Evolutionary conservation across 1,284 basidiomycete genomes (phyloP).

Genomic region (Cerrena zonata): DNA sequence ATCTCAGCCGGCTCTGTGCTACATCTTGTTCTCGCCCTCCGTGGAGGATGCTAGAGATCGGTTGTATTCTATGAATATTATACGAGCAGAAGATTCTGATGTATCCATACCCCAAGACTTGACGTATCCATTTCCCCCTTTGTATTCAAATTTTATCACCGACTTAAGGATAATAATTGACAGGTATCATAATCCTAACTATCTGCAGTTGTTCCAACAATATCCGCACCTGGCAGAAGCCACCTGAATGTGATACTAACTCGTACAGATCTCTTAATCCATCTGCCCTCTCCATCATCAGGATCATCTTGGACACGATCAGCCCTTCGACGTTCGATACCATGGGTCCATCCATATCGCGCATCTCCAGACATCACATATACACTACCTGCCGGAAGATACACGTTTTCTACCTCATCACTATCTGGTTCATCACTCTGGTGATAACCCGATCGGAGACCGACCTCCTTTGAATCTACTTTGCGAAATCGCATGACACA

Average conservation of each 20-base stretch:
- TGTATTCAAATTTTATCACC: neutral
- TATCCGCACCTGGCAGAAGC: constrained; percentile 70
- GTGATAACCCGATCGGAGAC: constrained; percentile 7
- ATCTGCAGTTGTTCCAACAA: constrained; percentile 44
- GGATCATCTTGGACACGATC: constrained; percentile 40
- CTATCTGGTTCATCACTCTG: neutral
- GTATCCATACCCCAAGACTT: neutral
- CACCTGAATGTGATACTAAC: constrained; percentile 77
- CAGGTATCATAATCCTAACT: neutral
- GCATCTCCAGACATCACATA: constrained; percentile 69
- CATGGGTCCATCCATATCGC: constrained; percentile 66
- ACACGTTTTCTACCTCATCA: constrained; percentile 30
- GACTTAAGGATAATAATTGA: no score
- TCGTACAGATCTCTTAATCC: constrained; percentile 50
- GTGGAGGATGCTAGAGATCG: constrained; percentile 56
- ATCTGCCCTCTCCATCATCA: constrained; percentile 23
- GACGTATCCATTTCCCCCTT: neutral
- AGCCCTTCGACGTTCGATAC: constrained; percentile 48
- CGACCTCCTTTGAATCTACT: constrained; percentile 15
- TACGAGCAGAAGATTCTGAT: neutral
- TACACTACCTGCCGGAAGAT: constrained; percentile 61
- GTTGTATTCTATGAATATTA: neutral
- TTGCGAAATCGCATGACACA: constrained; percentile 67
- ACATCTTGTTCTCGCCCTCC: constrained; percentile 88
- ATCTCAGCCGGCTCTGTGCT: constrained; percentile 80